Evolutionary conservation across 179 eudicot species (phyloP).

Genomic region (Nepenthes alata): DNA sequence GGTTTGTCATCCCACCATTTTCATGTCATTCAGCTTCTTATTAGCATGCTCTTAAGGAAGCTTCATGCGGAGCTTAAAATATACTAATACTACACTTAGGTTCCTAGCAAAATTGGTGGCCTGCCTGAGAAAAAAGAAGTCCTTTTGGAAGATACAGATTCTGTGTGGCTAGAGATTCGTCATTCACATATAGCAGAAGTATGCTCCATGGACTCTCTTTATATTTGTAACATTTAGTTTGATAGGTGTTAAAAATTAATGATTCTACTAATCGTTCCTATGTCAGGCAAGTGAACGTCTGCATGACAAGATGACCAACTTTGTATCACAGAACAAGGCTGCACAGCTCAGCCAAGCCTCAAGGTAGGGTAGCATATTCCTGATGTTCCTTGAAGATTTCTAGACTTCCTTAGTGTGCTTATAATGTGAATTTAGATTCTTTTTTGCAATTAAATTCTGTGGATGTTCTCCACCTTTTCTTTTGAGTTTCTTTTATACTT

Average conservation of each 20-base stretch:
- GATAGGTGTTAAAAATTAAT: background rate
- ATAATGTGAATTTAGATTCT: no score
- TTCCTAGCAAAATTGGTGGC: constrained; percentile 67
- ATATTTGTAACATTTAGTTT: background rate
- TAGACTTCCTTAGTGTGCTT: no score
- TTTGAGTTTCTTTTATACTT: no score
- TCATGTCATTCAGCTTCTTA: constrained; percentile 1
- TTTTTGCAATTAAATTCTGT: no score
- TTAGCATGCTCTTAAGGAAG: constrained; percentile 2
- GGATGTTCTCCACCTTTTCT: no score
- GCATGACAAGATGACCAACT: constrained; percentile 75
- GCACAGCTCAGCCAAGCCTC: constrained; percentile 61
- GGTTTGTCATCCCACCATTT: constrained; percentile 30
- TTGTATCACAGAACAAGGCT: constrained; percentile 85
- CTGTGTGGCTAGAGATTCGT: constrained; percentile 93
- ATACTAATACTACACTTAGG: constrained; percentile 23
- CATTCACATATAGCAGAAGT: constrained; percentile 94
- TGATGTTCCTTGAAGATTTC: background rate
- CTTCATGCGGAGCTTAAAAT: constrained; percentile 6
- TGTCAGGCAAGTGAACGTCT: constrained; percentile 90
- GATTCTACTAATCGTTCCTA: constrained; percentile 5
- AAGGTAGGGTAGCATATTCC: constrained; percentile 21
- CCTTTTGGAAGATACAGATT: constrained; percentile 74
- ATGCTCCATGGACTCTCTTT: constrained; percentile 16
- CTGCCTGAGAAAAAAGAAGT: constrained; percentile 70